Percentiles rank a stretch among this genome's conserved stretches.
phyloP scores from a whole-genome alignment of 1,139 yeast genomes.

The Saccharomyces hybrid region DNA sequence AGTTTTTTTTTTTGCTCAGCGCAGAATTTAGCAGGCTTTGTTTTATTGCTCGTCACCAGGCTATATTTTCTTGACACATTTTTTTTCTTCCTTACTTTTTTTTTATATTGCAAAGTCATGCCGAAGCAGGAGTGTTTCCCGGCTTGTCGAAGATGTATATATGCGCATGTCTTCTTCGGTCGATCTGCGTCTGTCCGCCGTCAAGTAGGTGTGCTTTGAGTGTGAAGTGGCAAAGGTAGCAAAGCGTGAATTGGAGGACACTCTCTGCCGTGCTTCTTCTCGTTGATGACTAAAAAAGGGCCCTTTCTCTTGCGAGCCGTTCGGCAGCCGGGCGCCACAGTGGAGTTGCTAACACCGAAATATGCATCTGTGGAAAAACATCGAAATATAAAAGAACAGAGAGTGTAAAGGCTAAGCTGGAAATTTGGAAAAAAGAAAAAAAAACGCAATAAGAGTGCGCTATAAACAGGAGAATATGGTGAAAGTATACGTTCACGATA shows the following conservation, averaged over 20 bases:
- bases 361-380: background rate
- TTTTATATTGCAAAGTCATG: background rate
- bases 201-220: background rate
- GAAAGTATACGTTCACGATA: constrained; percentile 67
- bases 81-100: background rate
- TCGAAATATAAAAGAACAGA: background rate
- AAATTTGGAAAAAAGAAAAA: background rate
- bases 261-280: background rate
- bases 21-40: background rate
- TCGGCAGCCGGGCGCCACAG: background rate
- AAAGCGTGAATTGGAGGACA: background rate
- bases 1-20: background rate
- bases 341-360: background rate
- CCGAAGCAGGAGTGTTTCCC: background rate
- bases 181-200: background rate
- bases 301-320: background rate
- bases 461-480: constrained; percentile 16
- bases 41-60: background rate
- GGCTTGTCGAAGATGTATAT: background rate
- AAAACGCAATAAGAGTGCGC: background rate
- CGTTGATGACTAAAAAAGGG: background rate
- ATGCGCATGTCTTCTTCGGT: background rate
- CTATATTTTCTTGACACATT: background rate
- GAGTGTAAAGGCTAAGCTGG: background rate
- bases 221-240: background rate